A percentile compares a stretch with the other conserved stretches of the same genome.
These are phyloP conservation scores for Pseudevernia furfuracea DNA, from an alignment of 495 filamentous ascomycete genomes.

Conservation along the genomic window DNA sequence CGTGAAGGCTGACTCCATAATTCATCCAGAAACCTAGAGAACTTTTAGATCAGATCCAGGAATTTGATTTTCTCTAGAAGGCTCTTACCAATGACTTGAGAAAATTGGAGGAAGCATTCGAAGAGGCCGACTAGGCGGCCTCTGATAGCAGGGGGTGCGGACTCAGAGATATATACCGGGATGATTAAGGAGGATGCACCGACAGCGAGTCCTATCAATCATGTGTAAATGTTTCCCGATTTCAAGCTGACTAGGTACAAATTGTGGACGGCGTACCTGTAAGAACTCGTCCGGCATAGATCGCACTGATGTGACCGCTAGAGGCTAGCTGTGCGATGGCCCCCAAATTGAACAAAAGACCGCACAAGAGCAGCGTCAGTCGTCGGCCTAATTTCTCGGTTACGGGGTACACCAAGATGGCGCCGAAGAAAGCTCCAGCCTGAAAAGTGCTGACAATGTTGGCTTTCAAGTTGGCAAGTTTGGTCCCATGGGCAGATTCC, in stretches of 20 bases:
- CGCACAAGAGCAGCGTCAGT: slow-evolving; percentile 49
- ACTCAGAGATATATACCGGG: background rate
- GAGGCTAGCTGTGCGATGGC: slow-evolving; percentile 55
- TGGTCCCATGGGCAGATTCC: slow-evolving; percentile 35
- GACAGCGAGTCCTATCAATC: slow-evolving; percentile 52
- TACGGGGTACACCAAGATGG: slow-evolving; percentile 50
- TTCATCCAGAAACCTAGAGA: slow-evolving; percentile 34
- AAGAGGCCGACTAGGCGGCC: background rate
- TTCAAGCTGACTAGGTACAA: no score
- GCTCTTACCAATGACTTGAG: slow-evolving; percentile 26
- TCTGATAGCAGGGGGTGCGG: background rate
- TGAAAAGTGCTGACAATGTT: slow-evolving; percentile 55
- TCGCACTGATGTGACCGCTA: slow-evolving; percentile 57
- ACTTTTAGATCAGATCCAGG: slow-evolving; percentile 1
- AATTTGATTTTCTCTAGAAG: slow-evolving; percentile 29
- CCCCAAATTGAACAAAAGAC: slow-evolving; percentile 53
- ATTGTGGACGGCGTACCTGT: slow-evolving; percentile 64
- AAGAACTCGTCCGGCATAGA: slow-evolving; percentile 65
- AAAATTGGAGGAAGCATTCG: slow-evolving; percentile 25
- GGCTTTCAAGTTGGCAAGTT: slow-evolving; percentile 40
- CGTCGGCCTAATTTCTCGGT: slow-evolving; percentile 53
- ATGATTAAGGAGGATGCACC: slow-evolving; percentile 21
- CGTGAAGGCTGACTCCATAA: slow-evolving; percentile 42
- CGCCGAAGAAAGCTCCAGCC: slow-evolving; percentile 63
- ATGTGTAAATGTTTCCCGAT: slow-evolving; percentile 42